Conservation (phyloP, 495 filamentous ascomycete genomes). For the Echria macrotheca region DNA sequence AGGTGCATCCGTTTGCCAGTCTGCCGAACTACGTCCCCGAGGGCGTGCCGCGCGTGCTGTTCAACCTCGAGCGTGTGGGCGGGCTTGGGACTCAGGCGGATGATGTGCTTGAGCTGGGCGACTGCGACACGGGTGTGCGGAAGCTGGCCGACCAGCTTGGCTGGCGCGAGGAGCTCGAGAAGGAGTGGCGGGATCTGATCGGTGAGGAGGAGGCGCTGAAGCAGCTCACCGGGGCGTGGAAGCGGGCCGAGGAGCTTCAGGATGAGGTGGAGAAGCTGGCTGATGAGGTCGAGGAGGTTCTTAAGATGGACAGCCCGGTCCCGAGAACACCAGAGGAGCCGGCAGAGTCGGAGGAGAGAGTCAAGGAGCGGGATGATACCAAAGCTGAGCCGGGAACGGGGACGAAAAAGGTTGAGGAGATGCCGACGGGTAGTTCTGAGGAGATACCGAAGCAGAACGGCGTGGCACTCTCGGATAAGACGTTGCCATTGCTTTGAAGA, state of each 20-base stretch:
- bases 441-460: too few relatives aligned
- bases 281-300: constrained; percentile 30
- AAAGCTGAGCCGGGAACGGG: too few relatives aligned
- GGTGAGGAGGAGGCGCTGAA: constrained; percentile 38
- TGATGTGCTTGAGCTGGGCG: constrained; percentile 35
- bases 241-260: constrained; percentile 20
- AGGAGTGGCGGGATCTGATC: constrained; percentile 34
- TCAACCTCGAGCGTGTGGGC: constrained; percentile 85
- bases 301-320: too few relatives aligned
- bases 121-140: constrained; percentile 77
- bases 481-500: too few relatives aligned
- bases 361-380: too few relatives aligned
- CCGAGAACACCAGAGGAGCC: too few relatives aligned
- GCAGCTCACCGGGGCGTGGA: constrained; percentile 27
- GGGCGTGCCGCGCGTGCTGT: constrained; percentile 66
- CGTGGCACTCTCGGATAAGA: too few relatives aligned
- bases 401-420: too few relatives aligned
- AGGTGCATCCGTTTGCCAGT: constrained; percentile 83
- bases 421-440: too few relatives aligned
- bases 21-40: constrained; percentile 61
- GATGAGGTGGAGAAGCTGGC: constrained; percentile 34
- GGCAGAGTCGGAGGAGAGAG: too few relatives aligned
- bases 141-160: constrained; percentile 75
- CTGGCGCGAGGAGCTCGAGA: constrained; percentile 81
- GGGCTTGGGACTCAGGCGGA: constrained; percentile 56